Conservation (phyloP, 352 stramenopile genomes). For the Globisporangium iwayamae region DNA sequence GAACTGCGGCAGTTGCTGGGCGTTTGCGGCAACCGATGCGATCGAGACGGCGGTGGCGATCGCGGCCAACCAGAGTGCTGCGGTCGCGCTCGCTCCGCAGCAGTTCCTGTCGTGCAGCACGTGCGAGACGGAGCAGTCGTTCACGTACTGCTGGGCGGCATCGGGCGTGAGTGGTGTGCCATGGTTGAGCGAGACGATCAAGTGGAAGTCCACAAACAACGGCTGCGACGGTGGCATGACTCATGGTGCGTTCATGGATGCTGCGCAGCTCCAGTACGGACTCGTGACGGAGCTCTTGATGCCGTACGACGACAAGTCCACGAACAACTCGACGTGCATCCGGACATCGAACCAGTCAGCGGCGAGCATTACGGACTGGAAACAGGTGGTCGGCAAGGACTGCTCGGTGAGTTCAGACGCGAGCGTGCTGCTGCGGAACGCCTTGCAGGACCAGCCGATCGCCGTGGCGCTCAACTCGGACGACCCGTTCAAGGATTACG, state of each 20-base stretch:
- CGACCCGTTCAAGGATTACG: conserved; percentile 69
- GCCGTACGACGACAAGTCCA: conserved; percentile 43
- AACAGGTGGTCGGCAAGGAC: conserved; percentile 56
- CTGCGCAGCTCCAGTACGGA: conserved; percentile 51
- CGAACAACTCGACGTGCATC: conserved; percentile 14
- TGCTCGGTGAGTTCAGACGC: conserved; percentile 51
- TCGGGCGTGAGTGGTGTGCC: conserved; percentile 33
- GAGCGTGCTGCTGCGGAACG: conserved; percentile 45
- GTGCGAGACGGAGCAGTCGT: conserved; percentile 59
- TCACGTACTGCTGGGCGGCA: conserved; percentile 70
- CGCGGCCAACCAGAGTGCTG: conserved; percentile 47
- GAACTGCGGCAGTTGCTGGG: conserved; percentile 81
- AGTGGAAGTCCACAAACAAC: conserved; percentile 74
- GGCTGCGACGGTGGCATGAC: conserved; percentile 83
- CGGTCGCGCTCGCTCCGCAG: conserved; percentile 71
- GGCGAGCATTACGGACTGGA: conserved; percentile 68
- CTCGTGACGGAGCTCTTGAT: conserved; percentile 68
- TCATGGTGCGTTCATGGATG: conserved; percentile 74
- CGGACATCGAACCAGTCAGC: conserved; percentile 44
- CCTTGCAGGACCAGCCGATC: conserved; percentile 62
- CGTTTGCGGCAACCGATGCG: conserved; percentile 68
- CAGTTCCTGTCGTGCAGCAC: conserved; percentile 74
- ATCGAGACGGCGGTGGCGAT: conserved; percentile 78
- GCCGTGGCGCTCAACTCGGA: conserved; percentile 75
- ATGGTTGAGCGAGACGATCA: conserved; percentile 62